These are phyloP conservation scores for Setomelanomma holmii DNA, from an alignment of 2,329 filamentous ascomycete species.

Conservation along the genomic window DNA sequence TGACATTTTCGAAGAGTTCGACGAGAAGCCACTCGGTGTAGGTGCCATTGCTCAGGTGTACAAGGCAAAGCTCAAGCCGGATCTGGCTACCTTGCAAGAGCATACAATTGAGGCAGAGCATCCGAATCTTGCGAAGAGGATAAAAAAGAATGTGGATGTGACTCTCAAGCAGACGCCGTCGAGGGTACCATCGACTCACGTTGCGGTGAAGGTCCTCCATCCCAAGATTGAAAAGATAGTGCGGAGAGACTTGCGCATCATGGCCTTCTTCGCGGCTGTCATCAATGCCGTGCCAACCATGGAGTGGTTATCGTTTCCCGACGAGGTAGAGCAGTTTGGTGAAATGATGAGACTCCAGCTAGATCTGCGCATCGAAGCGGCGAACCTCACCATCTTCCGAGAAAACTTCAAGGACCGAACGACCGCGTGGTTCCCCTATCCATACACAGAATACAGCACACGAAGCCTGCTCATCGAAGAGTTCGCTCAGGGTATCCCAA, in stretches of 20 bases:
- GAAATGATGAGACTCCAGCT: conserved; percentile 99
- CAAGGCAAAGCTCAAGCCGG: conserved; percentile 87
- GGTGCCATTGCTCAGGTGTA: conserved; percentile 98
- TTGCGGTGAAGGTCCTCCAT: conserved; percentile 95
- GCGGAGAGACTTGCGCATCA: conserved; percentile 89
- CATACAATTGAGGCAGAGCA: conserved; percentile 60
- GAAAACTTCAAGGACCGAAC: conserved; percentile 87
- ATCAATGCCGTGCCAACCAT: conserved; percentile 92
- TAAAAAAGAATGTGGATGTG: conserved; percentile 82
- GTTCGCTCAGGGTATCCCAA: conserved; percentile 91
- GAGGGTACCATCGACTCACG: conserved; percentile 86
- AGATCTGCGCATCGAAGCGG: conserved; percentile 91
- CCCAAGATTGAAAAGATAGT: conserved; percentile 89
- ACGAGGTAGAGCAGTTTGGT: conserved; percentile 92
- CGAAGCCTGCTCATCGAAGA: conserved; percentile 93
- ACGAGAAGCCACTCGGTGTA: conserved; percentile 87
- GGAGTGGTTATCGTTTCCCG: conserved; percentile 94
- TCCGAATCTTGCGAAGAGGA: conserved; percentile 69
- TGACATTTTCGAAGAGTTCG: conserved; percentile 95
- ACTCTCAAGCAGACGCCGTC: conserved; percentile 86
- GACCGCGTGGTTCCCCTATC: conserved; percentile 96
- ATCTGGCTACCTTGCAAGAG: conserved; percentile 71
- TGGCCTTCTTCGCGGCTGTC: conserved; percentile 85
- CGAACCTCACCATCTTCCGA: conserved; percentile 87
- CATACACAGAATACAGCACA: conserved; percentile 90